Base-by-base conservation (phyloP, 2,329 filamentous ascomycete species). In the Juglanconis sp. region DNA sequence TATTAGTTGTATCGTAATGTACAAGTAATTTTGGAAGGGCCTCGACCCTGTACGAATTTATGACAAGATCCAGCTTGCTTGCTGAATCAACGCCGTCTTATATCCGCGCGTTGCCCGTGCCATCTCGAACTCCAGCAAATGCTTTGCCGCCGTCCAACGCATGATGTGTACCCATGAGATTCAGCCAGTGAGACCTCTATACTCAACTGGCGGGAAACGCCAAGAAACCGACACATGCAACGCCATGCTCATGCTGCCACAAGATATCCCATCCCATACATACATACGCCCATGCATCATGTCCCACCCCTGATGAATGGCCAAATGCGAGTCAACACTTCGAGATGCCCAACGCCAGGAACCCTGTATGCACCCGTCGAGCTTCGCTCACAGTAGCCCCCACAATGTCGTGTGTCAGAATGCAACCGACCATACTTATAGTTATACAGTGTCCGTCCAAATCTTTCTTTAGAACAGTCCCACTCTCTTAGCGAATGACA, bases 401-500 rank as follows among this genome's bases (percentile, higher is more conserved):
- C 24, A 24, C 24, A 24, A 24, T 24, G 24, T 24, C 24, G 24
- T 24, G 24, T 24, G 24, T 24, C 24, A 24, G 24, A 24, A 24
- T 24, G 24, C 24, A 24, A 24, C 24, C 24, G 24, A 24, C 24
- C 24, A 24, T 24, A 24, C 24, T 24, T 24, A 24, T 24, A 24
- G 24, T 24, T 24, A 24, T 24, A 24, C 24, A 24, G 24, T 24
- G 24, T 24, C 24, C 24, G 24, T 24, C 2, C 24, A 24, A 24
- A 24, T 24, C 24, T 24, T 24, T 24, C 24, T 24, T 24, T 24
- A 24, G 24, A 24, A 24, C 40, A 5, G 10, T 42, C 11, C 40
- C 9, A 9, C 40, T 44, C 15, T 31, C 30, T 48, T 57, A 57
- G 15, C 54, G 57, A 11, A 63, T 52, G 11, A 55, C n/a, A 32